A percentile compares a stretch with the other conserved stretches of the same genome.
Conservation (phyloP, 768 basidiomycete genomes). For the Fomitopsis serialis region DNA sequence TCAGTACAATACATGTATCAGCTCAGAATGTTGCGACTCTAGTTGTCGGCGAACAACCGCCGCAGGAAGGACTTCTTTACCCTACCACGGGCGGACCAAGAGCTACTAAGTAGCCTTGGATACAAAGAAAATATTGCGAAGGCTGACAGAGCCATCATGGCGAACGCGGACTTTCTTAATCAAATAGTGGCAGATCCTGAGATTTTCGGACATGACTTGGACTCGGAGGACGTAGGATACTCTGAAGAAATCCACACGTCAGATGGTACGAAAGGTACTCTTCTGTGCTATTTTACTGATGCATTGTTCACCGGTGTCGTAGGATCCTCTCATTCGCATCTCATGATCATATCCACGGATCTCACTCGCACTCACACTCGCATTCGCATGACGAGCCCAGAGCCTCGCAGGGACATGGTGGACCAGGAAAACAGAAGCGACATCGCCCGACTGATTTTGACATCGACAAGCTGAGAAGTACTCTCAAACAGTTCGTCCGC, state of each 20-base stretch:
- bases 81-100: slow-evolving; percentile 64
- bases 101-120: slow-evolving; percentile 59
- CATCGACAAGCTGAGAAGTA: slow-evolving; percentile 89
- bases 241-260: not conserved
- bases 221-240: slow-evolving; percentile 23
- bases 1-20: not conserved
- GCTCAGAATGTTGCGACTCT: not conserved
- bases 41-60: slow-evolving; percentile 57
- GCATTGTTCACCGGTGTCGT: not conserved
- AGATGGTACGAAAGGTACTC: not conserved
- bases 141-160: slow-evolving; percentile 76
- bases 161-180: slow-evolving; percentile 73
- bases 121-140: slow-evolving; percentile 75
- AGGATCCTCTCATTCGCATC: slow-evolving; percentile 21
- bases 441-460: slow-evolving; percentile 64
- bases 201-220: slow-evolving; percentile 63
- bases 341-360: slow-evolving; percentile 28
- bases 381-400: slow-evolving; percentile 30
- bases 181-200: slow-evolving; percentile 74
- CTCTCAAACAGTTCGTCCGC: slow-evolving; percentile 86
- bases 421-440: slow-evolving; percentile 18
- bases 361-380: slow-evolving; percentile 16
- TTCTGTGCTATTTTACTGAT: not conserved
- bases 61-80: slow-evolving; percentile 75
- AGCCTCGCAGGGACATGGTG: slow-evolving; percentile 20